phyloP scores from a whole-genome alignment of 441 rosid species.

The Eutrema salsugineum region DNA sequence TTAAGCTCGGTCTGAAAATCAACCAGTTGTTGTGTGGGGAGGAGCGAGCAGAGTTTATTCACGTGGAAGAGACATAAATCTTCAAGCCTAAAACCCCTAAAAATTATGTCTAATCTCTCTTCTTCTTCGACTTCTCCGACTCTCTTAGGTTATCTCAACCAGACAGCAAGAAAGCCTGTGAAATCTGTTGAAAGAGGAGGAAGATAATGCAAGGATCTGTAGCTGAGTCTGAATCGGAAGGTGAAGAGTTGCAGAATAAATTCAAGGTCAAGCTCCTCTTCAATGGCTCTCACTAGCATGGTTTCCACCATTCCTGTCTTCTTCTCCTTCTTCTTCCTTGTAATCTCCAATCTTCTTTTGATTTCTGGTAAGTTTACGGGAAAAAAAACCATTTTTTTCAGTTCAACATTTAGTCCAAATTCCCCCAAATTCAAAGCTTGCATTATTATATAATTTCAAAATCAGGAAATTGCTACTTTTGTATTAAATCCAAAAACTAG shows the following conservation, averaged over 20 bases:
- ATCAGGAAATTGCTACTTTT: neutral
- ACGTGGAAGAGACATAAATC: constrained; percentile 34
- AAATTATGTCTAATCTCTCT: constrained; percentile 21
- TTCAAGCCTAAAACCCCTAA: constrained; percentile 16
- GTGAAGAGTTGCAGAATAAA: constrained; percentile 45
- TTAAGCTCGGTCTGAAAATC: neutral
- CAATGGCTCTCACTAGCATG: constrained; percentile 59
- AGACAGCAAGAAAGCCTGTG: neutral
- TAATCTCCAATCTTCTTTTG: constrained; percentile 43
- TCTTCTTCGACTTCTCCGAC: constrained; percentile 1
- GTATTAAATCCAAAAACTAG: neutral
- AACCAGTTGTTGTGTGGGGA: constrained; percentile 16
- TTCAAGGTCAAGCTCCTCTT: constrained; percentile 40
- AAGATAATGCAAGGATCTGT: constrained; percentile 78
- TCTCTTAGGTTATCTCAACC: neutral
- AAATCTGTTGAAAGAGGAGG: neutral
- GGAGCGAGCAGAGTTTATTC: constrained; percentile 24
- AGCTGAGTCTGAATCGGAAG: constrained; percentile 44
- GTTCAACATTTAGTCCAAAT: neutral
- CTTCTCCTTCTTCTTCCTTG: constrained; percentile 22
- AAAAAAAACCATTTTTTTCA: neutral
- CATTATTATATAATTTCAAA: neutral
- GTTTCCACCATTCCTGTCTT: constrained; percentile 28
- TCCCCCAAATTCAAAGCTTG: neutral
- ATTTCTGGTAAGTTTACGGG: neutral